phyloP scores from a whole-genome alignment of 306 rosid species.

The Purshia tridentata region DNA sequence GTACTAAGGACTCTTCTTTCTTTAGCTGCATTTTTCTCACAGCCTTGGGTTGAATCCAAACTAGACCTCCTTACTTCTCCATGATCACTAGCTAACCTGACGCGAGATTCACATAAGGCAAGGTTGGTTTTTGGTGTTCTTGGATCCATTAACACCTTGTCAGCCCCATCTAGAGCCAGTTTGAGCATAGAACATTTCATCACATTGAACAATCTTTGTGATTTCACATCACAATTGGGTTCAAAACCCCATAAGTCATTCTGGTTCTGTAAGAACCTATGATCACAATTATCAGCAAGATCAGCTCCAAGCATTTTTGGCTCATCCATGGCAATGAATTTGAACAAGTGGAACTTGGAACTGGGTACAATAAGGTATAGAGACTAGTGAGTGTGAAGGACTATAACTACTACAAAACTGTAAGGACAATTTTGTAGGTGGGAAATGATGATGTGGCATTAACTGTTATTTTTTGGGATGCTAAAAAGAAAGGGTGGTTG shows the following conservation, averaged over 20 bases:
- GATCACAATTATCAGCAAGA: background rate
- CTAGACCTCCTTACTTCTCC: background rate
- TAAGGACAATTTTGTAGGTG: slow-evolving; percentile 1
- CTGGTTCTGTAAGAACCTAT: background rate
- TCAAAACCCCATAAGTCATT: slow-evolving; percentile 13
- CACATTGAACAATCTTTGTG: slow-evolving; percentile 8
- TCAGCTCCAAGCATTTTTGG: background rate
- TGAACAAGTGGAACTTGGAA: background rate
- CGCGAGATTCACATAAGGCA: background rate
- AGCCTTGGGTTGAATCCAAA: background rate
- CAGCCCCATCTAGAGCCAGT: slow-evolving; percentile 24
- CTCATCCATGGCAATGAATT: slow-evolving; percentile 12
- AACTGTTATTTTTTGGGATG: slow-evolving; percentile 13
- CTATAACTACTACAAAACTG: background rate
- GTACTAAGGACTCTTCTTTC: background rate
- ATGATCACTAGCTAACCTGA: background rate
- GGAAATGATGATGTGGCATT: background rate
- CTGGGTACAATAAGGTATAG: too few relatives aligned
- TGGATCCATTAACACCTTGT: slow-evolving; percentile 22
- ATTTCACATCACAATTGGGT: background rate
- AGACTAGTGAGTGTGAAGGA: background rate
- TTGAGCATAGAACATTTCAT: slow-evolving; percentile 26
- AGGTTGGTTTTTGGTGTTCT: background rate
- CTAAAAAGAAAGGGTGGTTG: slow-evolving; percentile 4
- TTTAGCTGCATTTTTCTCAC: background rate